A percentile compares a stretch with the other conserved stretches of the same genome.
Conservation (phyloP, 768 basidiomycete genomes). For the Auricularia sp. region DNA sequence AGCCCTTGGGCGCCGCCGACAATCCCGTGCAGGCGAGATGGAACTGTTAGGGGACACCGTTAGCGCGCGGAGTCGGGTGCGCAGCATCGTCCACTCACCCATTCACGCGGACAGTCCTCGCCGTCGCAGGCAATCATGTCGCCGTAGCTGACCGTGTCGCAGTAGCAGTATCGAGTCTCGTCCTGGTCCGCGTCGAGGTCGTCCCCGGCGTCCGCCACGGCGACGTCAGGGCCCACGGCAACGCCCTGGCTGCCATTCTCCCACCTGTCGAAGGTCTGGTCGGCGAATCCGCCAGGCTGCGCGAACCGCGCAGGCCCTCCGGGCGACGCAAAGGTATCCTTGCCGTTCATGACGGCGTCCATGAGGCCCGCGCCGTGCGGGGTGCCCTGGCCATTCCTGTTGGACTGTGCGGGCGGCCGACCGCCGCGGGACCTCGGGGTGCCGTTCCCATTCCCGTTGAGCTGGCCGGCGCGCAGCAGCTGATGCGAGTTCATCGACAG, state of each 20-base stretch:
- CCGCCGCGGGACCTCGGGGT: not conserved
- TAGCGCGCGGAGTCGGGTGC: not conserved
- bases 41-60: slow-evolving; percentile 41
- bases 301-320: not conserved
- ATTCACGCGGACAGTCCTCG: slow-evolving; percentile 69
- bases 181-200: slow-evolving; percentile 45
- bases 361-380: not conserved
- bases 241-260: not conserved
- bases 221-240: slow-evolving; percentile 20
- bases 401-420: not conserved
- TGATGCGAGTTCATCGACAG: not conserved
- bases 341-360: not conserved
- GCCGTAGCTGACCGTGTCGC: slow-evolving; percentile 74
- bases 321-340: not conserved
- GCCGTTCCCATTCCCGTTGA: not conserved
- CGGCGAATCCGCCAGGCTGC: not conserved
- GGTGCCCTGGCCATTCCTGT: not conserved
- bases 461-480: not conserved
- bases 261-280: not conserved
- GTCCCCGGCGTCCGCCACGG: slow-evolving; percentile 25
- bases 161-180: slow-evolving; percentile 73
- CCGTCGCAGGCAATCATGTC: slow-evolving; percentile 96
- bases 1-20: slow-evolving; percentile 51
- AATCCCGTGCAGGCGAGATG: slow-evolving; percentile 70
- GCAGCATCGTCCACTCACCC: slow-evolving; percentile 48